Percentiles rank a stretch among this genome's conserved stretches.
These are phyloP conservation scores for Pseudogymnoascus sp. DNA, from an alignment of 2,329 filamentous ascomycete species.

Conservation along the genomic window DNA sequence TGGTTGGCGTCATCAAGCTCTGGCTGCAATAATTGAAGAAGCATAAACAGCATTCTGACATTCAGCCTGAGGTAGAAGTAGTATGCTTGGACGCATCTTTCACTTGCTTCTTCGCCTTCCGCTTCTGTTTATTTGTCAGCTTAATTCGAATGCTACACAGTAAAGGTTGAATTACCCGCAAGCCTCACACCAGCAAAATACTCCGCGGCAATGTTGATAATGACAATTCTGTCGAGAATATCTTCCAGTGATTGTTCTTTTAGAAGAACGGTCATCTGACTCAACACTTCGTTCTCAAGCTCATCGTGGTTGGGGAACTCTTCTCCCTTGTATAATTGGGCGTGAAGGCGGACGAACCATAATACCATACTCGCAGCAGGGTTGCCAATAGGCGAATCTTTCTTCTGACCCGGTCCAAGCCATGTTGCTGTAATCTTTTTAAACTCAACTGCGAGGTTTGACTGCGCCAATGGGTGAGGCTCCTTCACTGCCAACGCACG, in stretches of 20 bases:
- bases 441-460: slow-evolving; percentile 75
- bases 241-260: slow-evolving; percentile 58
- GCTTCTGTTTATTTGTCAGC: slow-evolving; percentile 34
- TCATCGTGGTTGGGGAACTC: slow-evolving; percentile 68
- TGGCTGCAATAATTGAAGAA: slow-evolving; percentile 62
- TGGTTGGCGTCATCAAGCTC: slow-evolving; percentile 43
- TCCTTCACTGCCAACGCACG: slow-evolving; percentile 66
- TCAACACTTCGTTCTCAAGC: slow-evolving; percentile 76
- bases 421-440: slow-evolving; percentile 51
- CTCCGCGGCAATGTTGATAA: slow-evolving; percentile 82
- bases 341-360: slow-evolving; percentile 83
- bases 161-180: slow-evolving; percentile 37
- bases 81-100: slow-evolving; percentile 38
- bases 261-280: slow-evolving; percentile 63
- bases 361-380: slow-evolving; percentile 43
- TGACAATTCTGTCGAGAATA: slow-evolving; percentile 65
- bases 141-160: neutral
- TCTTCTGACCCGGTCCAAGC: slow-evolving; percentile 35
- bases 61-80: slow-evolving; percentile 70
- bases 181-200: slow-evolving; percentile 57
- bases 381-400: neutral
- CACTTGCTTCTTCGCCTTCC: slow-evolving; percentile 30
- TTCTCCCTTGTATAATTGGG: slow-evolving; percentile 70
- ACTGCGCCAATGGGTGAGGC: slow-evolving; percentile 64
- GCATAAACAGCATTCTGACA: slow-evolving; percentile 61